Percentiles rank a stretch among this genome's conserved stretches.
Conservation (phyloP, 2,329 filamentous ascomycete species). For the Calonectria honghensis region DNA sequence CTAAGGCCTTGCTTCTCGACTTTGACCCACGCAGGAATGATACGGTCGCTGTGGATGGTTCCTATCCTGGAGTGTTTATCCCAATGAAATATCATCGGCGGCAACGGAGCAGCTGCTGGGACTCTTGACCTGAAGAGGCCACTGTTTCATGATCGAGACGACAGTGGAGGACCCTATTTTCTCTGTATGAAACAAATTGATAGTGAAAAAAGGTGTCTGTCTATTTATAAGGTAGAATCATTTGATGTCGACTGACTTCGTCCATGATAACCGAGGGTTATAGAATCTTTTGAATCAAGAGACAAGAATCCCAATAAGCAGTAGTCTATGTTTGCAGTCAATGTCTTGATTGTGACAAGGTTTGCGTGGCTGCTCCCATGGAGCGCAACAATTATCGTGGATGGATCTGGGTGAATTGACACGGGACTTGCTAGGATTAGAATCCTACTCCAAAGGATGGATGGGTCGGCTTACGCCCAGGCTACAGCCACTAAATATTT, state of each 20-base stretch:
- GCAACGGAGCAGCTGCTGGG: constrained; percentile 11
- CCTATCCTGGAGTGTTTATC: not conserved
- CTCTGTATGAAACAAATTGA: too few relatives aligned
- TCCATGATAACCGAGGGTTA: too few relatives aligned
- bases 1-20: constrained; percentile 1
- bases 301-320: too few relatives aligned
- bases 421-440: not conserved
- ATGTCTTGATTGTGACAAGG: not conserved
- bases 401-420: not conserved
- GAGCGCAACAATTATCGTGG: not conserved
- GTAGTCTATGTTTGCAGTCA: not conserved
- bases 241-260: too few relatives aligned
- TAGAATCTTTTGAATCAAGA: too few relatives aligned
- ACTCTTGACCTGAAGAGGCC: not conserved
- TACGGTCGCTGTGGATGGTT: not conserved
- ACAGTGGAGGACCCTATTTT: too few relatives aligned
- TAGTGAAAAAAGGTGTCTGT: too few relatives aligned
- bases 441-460: not conserved
- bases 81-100: constrained; percentile 13
- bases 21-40: not conserved
- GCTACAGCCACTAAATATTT: constrained; percentile 12
- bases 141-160: too few relatives aligned
- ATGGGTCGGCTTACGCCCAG: constrained; percentile 10
- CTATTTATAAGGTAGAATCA: too few relatives aligned
- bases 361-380: not conserved